Evolutionary conservation across 148 eudicot genomes (phyloP), one percentile per base, ranked within the genome.

Genomic region (Nepenthes mirabilis): DNA sequence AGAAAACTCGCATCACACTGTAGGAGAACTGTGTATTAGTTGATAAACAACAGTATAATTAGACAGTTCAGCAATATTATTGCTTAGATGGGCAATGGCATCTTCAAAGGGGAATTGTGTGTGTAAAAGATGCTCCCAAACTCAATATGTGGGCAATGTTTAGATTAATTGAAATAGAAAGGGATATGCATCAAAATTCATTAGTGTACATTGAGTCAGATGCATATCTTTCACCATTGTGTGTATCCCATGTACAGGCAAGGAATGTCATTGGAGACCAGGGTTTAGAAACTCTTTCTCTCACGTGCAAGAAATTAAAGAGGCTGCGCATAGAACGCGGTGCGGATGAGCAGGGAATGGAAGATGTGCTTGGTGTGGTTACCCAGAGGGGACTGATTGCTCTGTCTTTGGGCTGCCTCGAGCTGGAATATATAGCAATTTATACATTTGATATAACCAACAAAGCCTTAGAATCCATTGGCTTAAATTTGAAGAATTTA

Each of bases 381-480:
- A 79, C 99, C 6, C 95, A 89, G 32, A 73, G 66, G 62, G 99
- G 99, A 62, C 60, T 94, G 57, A 79, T 75, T 23, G 82, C 91
- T 62, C 45, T 94, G 59, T 85, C 97, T 3, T 74, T 68, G 60
- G 95, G 99, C 23, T 94, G 99, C 71, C 74, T 48, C 1, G 83
- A 86, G 54, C 71, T 94, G 6, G 90, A 89, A 66, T 90, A 89
- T 70, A 32, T 94, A 14, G 97, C 99, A 2, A 76, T 94, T 23
- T 94, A 94, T 12, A 95, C 78, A 7, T 71, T 91, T 5, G 93
- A 94, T 52, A 86, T 94, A 14, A 82, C 95, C 36, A 94, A 94
- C 57, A 86, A 81, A 57, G 79, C 93, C 56, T 62, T 94, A 48
- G 81, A 77, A 70, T 63, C 56, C 57, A 71, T 89, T 35, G 97